A percentile compares a stretch with the other conserved stretches of the same genome.
These are phyloP conservation scores for Verticillium albo-atrum DNA, from an alignment of 2,329 filamentous ascomycete species.

Conservation along the genomic window DNA sequence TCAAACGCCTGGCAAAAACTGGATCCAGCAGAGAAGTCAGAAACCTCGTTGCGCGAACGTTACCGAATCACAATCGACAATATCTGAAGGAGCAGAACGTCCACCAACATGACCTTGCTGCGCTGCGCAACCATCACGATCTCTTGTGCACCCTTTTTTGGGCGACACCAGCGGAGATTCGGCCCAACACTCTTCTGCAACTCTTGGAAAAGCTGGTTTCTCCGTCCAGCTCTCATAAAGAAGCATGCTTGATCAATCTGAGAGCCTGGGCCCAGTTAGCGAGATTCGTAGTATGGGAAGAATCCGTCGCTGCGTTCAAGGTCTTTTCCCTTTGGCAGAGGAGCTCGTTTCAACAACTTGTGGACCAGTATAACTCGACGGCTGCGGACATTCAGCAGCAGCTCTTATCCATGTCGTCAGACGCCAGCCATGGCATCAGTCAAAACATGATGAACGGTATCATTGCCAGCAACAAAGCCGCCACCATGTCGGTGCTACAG, in stretches of 20 bases:
- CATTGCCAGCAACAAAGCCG: slow-evolving; percentile 46
- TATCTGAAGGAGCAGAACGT: slow-evolving; percentile 59
- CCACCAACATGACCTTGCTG: slow-evolving; percentile 56
- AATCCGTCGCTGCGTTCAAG: slow-evolving; percentile 44
- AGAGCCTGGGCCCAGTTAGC: slow-evolving; percentile 60
- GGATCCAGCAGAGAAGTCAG: slow-evolving; percentile 51
- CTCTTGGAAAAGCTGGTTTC: slow-evolving; percentile 53
- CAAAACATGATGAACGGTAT: slow-evolving; percentile 43
- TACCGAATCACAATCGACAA: slow-evolving; percentile 63
- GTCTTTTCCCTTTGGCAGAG: slow-evolving; percentile 46
- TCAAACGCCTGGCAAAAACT: slow-evolving; percentile 44
- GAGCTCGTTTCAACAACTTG: slow-evolving; percentile 50
- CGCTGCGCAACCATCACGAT: slow-evolving; percentile 65
- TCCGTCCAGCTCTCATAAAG: slow-evolving; percentile 58
- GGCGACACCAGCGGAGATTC: slow-evolving; percentile 51
- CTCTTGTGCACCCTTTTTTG: slow-evolving; percentile 63
- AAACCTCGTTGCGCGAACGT: slow-evolving; percentile 56
- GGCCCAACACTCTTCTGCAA: slow-evolving; percentile 37
- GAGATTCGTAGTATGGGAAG: slow-evolving; percentile 44
- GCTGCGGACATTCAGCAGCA: slow-evolving; percentile 53
- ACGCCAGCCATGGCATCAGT: slow-evolving; percentile 36
- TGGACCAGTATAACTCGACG: slow-evolving; percentile 53
- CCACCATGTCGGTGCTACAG: slow-evolving; percentile 48
- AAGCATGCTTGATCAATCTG: slow-evolving; percentile 61
- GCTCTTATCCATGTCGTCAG: slow-evolving; percentile 42